phyloP scores from a whole-genome alignment of 179 eudicot genomes.

The Drosera spatulata region DNA sequence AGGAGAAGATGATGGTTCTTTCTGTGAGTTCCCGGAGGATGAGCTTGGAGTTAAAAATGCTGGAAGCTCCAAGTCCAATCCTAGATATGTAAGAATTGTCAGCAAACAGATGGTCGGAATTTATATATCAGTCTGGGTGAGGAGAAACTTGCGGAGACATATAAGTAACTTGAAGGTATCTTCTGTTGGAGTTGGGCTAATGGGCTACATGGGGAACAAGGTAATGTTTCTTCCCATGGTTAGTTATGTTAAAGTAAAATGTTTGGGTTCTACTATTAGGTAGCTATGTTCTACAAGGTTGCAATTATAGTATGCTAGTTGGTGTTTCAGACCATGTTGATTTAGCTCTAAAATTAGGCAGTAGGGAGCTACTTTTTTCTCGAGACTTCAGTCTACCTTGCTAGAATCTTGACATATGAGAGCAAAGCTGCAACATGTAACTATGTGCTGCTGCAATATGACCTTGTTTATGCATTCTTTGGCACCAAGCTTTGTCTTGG shows the following conservation, averaged over 20 bases:
- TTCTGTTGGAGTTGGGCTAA: constrained; percentile 91
- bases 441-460: not conserved
- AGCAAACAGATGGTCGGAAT: constrained; percentile 99
- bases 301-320: no score
- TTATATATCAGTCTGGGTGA: constrained; percentile 85
- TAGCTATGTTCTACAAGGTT: no score
- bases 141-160: constrained; percentile 69
- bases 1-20: constrained; percentile 23
- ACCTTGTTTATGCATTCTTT: not conserved
- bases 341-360: no score
- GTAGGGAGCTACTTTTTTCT: no score
- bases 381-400: no score
- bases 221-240: constrained; percentile 19
- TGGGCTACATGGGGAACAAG: constrained; percentile 99
- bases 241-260: no score
- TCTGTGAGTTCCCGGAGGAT: constrained; percentile 22
- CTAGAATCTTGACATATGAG: no score
- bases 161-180: constrained; percentile 71
- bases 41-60: constrained; percentile 4
- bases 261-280: no score
- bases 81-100: constrained; percentile 68
- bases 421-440: no score
- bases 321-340: no score
- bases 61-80: constrained; percentile 11
- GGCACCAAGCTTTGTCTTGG: not conserved